Conservation (phyloP, 1,139 yeast species). For the Eremothecium coryli region DNA sequence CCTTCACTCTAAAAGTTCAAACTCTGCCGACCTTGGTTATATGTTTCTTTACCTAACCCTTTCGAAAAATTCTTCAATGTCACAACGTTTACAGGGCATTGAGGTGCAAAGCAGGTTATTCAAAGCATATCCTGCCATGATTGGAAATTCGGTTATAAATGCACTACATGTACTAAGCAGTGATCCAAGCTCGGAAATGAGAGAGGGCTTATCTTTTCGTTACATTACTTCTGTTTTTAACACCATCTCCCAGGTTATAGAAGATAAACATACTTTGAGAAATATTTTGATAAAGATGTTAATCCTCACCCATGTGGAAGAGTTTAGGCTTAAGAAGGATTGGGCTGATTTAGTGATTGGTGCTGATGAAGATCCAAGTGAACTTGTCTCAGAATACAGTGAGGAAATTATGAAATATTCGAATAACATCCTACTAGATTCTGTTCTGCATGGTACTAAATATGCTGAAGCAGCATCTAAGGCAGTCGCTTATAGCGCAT, state of each 20-base stretch:
- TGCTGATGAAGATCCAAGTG: constrained; percentile 56
- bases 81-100: constrained; percentile 18
- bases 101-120: constrained; percentile 16
- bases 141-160: constrained; percentile 19
- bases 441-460: constrained; percentile 17
- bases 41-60: constrained; percentile 17
- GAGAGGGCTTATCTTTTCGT: constrained; percentile 15
- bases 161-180: constrained; percentile 18
- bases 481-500: constrained; percentile 57
- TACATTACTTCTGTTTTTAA: constrained; percentile 38
- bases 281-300: constrained; percentile 39
- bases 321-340: constrained; percentile 40
- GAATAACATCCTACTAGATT: constrained; percentile 22
- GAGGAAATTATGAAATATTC: constrained; percentile 33
- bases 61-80: constrained; percentile 15
- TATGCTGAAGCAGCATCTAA: constrained; percentile 37
- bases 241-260: constrained; percentile 36
- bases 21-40: constrained; percentile 15
- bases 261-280: constrained; percentile 32
- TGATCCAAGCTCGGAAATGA: constrained; percentile 6
- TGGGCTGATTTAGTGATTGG: constrained; percentile 77
- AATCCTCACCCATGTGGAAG: constrained; percentile 47
- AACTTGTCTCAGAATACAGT: constrained; percentile 39
- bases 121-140: constrained; percentile 16
- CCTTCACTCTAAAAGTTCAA: constrained; percentile 8